Evolutionary conservation across 2,329 filamentous ascomycete species (phyloP).

Genomic region (Aaosphaeria arxii): DNA sequence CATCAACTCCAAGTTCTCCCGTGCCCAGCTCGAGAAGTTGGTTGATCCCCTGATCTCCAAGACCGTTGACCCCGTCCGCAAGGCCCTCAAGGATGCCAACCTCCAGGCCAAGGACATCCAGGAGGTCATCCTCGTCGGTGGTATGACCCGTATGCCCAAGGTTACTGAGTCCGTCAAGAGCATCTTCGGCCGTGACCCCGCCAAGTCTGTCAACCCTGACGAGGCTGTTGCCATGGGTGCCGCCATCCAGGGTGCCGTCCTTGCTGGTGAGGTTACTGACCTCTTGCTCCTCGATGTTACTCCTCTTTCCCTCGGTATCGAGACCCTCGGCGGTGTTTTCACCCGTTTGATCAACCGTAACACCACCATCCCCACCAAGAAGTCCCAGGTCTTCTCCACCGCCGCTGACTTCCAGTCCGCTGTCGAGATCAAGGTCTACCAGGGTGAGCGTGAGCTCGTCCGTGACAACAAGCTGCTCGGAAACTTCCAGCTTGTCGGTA

Average conservation of each 20-base stretch:
- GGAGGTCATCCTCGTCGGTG: constrained; percentile 96
- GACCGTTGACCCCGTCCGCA: constrained; percentile 90
- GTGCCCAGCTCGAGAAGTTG: constrained; percentile 88
- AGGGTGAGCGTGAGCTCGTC: constrained; percentile 99
- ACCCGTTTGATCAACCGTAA: constrained; percentile 98
- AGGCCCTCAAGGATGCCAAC: constrained; percentile 93
- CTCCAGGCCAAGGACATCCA: constrained; percentile 91
- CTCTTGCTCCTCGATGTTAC: constrained; percentile 94
- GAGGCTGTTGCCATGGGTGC: constrained; percentile 98
- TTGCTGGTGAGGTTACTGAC: constrained; percentile 95
- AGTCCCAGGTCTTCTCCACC: constrained; percentile 97
- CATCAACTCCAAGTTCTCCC: constrained; percentile 93
- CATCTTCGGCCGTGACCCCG: constrained; percentile 93
- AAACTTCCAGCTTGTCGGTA: constrained; percentile 99
- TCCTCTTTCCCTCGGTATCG: constrained; percentile 93
- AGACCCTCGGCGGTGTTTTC: constrained; percentile 97
- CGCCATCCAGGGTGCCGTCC: constrained; percentile 93
- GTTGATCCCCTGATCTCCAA: constrained; percentile 83
- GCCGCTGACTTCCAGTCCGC: constrained; percentile 97
- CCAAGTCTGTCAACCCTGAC: constrained; percentile 98
- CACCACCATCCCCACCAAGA: constrained; percentile 99
- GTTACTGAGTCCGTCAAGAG: constrained; percentile 92
- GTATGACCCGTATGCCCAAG: constrained; percentile 99
- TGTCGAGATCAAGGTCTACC: constrained; percentile 99
- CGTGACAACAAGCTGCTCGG: constrained; percentile 97